Conservation (phyloP, 495 filamentous ascomycete species). For the Neurospora discreta region DNA sequence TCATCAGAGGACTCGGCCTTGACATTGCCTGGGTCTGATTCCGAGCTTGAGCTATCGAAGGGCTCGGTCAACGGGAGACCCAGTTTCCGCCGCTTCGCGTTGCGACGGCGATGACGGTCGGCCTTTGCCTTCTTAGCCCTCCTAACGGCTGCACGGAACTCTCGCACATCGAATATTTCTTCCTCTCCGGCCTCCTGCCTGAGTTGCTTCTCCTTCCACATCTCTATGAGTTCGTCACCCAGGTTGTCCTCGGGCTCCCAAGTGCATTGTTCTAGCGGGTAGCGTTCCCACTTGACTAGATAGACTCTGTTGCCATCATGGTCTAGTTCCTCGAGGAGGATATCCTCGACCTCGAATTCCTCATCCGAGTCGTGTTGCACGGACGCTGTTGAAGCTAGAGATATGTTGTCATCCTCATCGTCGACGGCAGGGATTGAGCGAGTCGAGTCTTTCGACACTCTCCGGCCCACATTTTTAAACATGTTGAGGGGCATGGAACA, state of each 20-base stretch:
- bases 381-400: constrained; percentile 47
- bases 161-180: constrained; percentile 37
- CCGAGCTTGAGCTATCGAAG: not conserved
- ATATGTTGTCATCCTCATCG: constrained; percentile 46
- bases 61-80: constrained; percentile 20
- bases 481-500: not conserved
- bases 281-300: constrained; percentile 59
- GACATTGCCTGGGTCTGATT: not conserved
- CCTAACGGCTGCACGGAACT: constrained; percentile 27
- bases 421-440: not conserved
- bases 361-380: constrained; percentile 28
- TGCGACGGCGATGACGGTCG: constrained; percentile 37
- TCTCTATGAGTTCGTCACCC: constrained; percentile 30
- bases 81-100: constrained; percentile 31
- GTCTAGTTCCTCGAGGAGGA: constrained; percentile 37
- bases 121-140: constrained; percentile 17
- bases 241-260: constrained; percentile 57
- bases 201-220: constrained; percentile 44
- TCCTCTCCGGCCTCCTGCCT: constrained; percentile 31
- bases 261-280: constrained; percentile 41
- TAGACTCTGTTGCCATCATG: constrained; percentile 36
- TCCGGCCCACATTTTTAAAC: not conserved
- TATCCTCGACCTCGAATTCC: constrained; percentile 38
- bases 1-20: not conserved
- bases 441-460: not conserved